Conservation (phyloP, 495 filamentous ascomycete species). For the Symbiotaphrina buchneri region DNA sequence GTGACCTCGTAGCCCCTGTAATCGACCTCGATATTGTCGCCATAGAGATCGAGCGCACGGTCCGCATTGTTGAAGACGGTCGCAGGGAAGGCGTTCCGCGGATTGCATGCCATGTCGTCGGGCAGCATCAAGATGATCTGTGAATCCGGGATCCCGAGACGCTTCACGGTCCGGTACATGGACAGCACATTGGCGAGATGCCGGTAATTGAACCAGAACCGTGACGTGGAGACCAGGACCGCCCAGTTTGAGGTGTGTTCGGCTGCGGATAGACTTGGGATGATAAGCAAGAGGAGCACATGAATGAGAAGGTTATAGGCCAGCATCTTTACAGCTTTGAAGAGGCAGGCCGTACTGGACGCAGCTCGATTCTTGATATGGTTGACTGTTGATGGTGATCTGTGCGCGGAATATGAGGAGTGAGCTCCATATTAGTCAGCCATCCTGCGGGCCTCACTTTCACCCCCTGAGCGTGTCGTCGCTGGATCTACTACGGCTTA, state of each 20-base stretch:
- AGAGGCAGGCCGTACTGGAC: no score
- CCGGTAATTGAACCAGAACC: slow-evolving; percentile 99
- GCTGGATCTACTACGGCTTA: no score
- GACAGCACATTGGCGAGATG: slow-evolving; percentile 96
- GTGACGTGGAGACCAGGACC: slow-evolving; percentile 90
- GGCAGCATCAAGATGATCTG: slow-evolving; percentile 99
- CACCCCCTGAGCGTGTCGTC: no score
- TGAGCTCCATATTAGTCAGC: no score
- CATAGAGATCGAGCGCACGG: slow-evolving; percentile 86
- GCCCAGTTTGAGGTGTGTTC: slow-evolving; percentile 98
- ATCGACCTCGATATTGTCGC: slow-evolving; percentile 97
- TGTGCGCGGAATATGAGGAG: no score
- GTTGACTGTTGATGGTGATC: no score
- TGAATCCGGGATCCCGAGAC: slow-evolving; percentile 90
- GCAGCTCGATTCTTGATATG: no score
- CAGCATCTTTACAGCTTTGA: no score
- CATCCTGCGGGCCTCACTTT: no score
- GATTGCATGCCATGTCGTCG: slow-evolving; percentile 98
- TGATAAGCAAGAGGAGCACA: slow-evolving; percentile 23
- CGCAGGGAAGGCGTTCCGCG: slow-evolving; percentile 89
- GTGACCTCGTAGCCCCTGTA: slow-evolving; percentile 97
- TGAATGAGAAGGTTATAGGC: no score
- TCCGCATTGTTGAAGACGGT: slow-evolving; percentile 98
- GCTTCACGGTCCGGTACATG: slow-evolving; percentile 94
- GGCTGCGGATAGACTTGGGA: slow-evolving; percentile 23